Base-by-base conservation (phyloP, 768 basidiomycete genomes). In the Lactarius deliciosus region DNA sequence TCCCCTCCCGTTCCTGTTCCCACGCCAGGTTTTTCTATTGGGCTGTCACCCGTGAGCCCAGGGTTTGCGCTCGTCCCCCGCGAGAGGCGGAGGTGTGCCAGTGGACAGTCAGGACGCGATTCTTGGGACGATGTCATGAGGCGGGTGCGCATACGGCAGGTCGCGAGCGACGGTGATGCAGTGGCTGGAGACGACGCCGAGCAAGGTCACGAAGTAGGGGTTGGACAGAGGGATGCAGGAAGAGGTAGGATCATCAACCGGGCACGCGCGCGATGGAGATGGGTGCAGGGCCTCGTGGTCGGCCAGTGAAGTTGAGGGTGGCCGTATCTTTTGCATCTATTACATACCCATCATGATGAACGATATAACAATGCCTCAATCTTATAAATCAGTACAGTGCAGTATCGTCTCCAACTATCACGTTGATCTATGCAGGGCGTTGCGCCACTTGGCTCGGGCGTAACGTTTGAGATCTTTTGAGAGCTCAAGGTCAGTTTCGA, bases 11-110 rank as follows among this genome's bases (percentile, higher is more conserved):
- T 73, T 66, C 5, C 71, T 70, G 59, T 69, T 10, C 63, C 72
- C 54, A 70, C 74, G 9, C 69, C 73, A 5, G 90, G 89, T 8
- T 86, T 92, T 77, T 86, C 87, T 70, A 91, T 92, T 69, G 90
- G 90, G 5, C 72, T 92, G 47, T 89, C 88, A 30, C 87, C 90
- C 18, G 77, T 88, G 63, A 89, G 88, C 71, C 90, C 90, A 38
- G 90, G 90, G n/a, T 92, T 91, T 70, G 80, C 82, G n/a, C 81
- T 90, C 56, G 79, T 85, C 61, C 88, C 87, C 25, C 75, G 77
- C 57, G 81, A 84, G 69, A 76, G 85, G 70, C 76, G 83, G 68
- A 75, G 85, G 69, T 76, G 80, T 65, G 64, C 75, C 13, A 83
- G 79, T 69, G 79, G 78, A 40, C 57, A 69, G 34, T 40, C 47